Base-by-base conservation (phyloP, 176 grass and related monocot species). In the Alloteropsis semialata region DNA sequence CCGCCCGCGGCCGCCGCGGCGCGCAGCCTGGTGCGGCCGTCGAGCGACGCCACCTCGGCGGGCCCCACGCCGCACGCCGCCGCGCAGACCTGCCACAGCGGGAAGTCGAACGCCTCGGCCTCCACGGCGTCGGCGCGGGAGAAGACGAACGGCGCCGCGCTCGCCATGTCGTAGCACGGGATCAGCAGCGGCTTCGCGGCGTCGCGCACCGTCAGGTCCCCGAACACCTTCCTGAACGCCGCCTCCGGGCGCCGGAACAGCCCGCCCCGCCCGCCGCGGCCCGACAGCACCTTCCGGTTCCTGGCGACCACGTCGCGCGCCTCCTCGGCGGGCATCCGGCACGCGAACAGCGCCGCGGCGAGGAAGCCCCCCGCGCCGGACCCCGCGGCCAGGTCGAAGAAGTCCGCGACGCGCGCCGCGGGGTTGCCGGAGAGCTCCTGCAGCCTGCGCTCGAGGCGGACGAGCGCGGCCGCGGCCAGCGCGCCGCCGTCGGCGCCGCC, bases 81-180 rank as follows among this genome's bases (percentile, higher is more conserved):
- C 1, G 92, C 92, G 71, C 94, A 94, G 24, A 97, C 89, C 70
- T 94, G 85, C 65, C 87, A 91, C 22, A 97, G 76, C 43, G 81
- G 89, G 84, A 97, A 97, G 88, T 97, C 92, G 85, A 94, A 97
- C 65, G 87, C 85, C 34, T 97, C 90, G 5, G 89, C 85, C 85
- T 97, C 94, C 1, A 94, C 94, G 69, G 94, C 94, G 75, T 97
- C 94, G 65, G 90, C 94, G 48, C 94, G 94, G 53, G 94, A 94
- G 92, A 97, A 94, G 1, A 97, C 94, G 74, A 94, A 97, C 38
- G 94, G 92, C 74, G 92, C 82, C 16, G 78, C 82, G 1, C 48
- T 89, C 16, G 77, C 82, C 65, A 88, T 81, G 75, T 97, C 92
- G 76, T 94, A 97, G 82, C 94, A 92, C 15, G 94, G 90, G 28